These are phyloP conservation scores for Copromyces sp. DNA, from an alignment of 495 filamentous ascomycete genomes.

Conservation along the genomic window DNA sequence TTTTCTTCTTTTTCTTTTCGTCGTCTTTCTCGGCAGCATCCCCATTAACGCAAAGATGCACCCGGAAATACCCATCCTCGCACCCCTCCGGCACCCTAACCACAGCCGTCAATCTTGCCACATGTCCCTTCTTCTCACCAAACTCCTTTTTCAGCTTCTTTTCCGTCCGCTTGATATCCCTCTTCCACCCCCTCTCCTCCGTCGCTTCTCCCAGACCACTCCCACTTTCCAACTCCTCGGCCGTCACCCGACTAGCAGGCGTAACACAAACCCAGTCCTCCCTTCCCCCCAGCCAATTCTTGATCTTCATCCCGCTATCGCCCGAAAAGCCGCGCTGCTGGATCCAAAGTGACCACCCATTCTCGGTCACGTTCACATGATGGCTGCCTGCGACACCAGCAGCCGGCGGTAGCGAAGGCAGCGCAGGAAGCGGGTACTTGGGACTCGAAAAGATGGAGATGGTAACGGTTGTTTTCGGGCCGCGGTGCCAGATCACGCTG, in stretches of 20 bases:
- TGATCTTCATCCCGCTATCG: slow-evolving; percentile 56
- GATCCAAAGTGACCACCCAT: slow-evolving; percentile 47
- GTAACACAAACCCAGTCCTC: slow-evolving; percentile 57
- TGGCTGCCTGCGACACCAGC: not conserved
- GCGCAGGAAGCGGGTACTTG: slow-evolving; percentile 42
- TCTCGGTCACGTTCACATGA: not conserved
- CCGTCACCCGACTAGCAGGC: slow-evolving; percentile 35
- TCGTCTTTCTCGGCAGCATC: too few relatives aligned
- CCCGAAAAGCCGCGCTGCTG: slow-evolving; percentile 58
- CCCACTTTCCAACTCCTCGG: slow-evolving; percentile 33
- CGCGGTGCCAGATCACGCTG: slow-evolving; percentile 53
- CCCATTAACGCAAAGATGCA: slow-evolving; percentile 47
- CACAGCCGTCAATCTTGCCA: slow-evolving; percentile 49
- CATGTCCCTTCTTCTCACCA: slow-evolving; percentile 35
- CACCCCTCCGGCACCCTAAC: slow-evolving; percentile 52
- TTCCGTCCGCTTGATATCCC: slow-evolving; percentile 50
- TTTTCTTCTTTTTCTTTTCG: not conserved
- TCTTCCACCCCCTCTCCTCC: slow-evolving; percentile 51
- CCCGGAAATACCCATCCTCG: slow-evolving; percentile 55
- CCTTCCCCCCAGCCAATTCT: slow-evolving; percentile 45
- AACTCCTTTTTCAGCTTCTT: slow-evolving; percentile 38
- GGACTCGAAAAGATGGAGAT: slow-evolving; percentile 48
- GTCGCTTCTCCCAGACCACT: slow-evolving; percentile 14
- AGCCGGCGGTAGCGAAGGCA: slow-evolving; percentile 6
- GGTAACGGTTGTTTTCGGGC: slow-evolving; percentile 48